Evolutionary conservation across 768 basidiomycete genomes (phyloP).

Genomic region (Gautieria morchelliformis): DNA sequence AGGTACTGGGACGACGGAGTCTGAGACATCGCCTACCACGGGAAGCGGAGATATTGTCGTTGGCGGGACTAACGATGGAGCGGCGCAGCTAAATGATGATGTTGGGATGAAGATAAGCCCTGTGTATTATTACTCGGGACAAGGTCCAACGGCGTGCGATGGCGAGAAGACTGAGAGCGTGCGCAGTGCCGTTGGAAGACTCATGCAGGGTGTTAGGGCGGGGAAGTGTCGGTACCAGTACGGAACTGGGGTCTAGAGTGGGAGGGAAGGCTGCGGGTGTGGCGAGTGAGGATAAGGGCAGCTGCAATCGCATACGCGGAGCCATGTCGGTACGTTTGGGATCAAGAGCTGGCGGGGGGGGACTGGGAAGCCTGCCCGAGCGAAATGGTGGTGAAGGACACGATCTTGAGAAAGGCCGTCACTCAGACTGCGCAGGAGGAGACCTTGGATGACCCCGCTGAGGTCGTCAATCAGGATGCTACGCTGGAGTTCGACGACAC

Average conservation of each 20-base stretch:
- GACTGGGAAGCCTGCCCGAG: background rate
- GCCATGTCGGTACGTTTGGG: slow-evolving; percentile 5
- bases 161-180: background rate
- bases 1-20: background rate
- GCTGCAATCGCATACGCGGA: background rate
- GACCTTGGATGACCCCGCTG: background rate
- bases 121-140: slow-evolving; percentile 24
- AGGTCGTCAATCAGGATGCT: background rate
- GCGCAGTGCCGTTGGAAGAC: background rate
- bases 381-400: background rate
- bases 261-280: background rate
- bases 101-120: slow-evolving; percentile 30
- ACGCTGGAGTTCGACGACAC: background rate
- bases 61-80: background rate
- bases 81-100: background rate
- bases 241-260: background rate
- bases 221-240: background rate
- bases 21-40: background rate
- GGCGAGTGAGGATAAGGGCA: background rate
- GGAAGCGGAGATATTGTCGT: background rate
- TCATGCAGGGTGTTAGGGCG: background rate
- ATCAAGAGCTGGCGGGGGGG: slow-evolving; percentile 4
- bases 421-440: background rate
- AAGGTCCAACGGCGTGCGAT: background rate
- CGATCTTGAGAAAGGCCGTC: background rate